These are phyloP conservation scores for Colletotrichum sidae DNA, from an alignment of 2,329 filamentous ascomycete genomes.

Conservation along the genomic window DNA sequence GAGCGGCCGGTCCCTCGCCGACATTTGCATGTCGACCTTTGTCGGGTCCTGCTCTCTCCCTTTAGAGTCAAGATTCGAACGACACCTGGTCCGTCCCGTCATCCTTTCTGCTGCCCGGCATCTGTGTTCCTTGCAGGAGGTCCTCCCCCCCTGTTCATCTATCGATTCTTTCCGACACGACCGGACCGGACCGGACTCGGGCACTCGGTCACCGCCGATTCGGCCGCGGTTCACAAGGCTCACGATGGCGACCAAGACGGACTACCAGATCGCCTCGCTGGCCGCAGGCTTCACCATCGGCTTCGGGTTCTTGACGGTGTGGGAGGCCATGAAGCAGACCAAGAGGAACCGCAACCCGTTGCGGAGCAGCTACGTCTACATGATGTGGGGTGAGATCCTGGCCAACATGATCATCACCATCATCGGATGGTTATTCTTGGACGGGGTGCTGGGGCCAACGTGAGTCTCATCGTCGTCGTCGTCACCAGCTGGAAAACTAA, in stretches of 20 bases:
- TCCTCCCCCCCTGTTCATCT: neutral
- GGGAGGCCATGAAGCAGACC: slow-evolving; percentile 56
- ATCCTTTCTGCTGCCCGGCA: neutral
- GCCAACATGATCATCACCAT: slow-evolving; percentile 53
- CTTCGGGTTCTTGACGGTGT: slow-evolving; percentile 54
- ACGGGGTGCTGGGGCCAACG: slow-evolving; percentile 47
- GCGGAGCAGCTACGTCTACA: slow-evolving; percentile 54
- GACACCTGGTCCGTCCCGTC: too few species aligned
- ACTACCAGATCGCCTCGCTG: slow-evolving; percentile 46
- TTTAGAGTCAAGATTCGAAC: too few species aligned
- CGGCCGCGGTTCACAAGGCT: neutral
- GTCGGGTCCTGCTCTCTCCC: neutral
- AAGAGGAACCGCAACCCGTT: slow-evolving; percentile 48
- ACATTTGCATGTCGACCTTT: neutral
- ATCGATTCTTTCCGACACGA: slow-evolving; percentile 2
- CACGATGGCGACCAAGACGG: slow-evolving; percentile 39
- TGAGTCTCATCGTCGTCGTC: slow-evolving; percentile 33
- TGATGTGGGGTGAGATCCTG: slow-evolving; percentile 59
- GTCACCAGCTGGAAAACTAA: neutral
- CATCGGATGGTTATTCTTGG: slow-evolving; percentile 53
- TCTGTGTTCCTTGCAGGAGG: neutral
- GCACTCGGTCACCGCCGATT: neutral
- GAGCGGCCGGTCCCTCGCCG: too few species aligned
- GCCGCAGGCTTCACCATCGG: slow-evolving; percentile 51
- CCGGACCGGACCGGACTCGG: neutral